phyloP scores from a whole-genome alignment of 2,329 filamentous ascomycete species.

The Sporothrix brunneoviolacea region DNA sequence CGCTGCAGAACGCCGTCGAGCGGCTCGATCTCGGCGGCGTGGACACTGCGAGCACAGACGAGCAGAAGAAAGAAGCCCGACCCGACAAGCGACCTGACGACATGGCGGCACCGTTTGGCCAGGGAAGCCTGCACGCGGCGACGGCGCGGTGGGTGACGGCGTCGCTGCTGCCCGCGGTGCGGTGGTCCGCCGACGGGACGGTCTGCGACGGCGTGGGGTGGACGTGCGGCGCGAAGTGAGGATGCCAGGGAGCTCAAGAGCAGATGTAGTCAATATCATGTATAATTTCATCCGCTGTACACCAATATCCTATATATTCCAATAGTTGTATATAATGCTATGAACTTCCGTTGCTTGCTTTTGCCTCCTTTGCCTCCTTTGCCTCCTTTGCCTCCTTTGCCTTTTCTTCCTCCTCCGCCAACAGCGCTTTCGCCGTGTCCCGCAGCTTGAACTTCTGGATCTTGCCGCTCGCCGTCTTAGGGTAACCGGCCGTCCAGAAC shows the following conservation, averaged over 20 bases:
- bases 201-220: constrained; percentile 42
- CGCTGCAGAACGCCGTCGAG: constrained; percentile 16
- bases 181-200: constrained; percentile 46
- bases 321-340: too few relatives aligned
- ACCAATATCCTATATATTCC: too few relatives aligned
- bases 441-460: constrained; percentile 88
- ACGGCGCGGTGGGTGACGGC: constrained; percentile 56
- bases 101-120: constrained; percentile 44
- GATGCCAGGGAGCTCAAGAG: too few relatives aligned
- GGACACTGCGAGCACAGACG: too few relatives aligned
- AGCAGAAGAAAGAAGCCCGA: constrained; percentile 21
- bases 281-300: too few relatives aligned
- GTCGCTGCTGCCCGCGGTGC: constrained; percentile 41
- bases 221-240: neutral
- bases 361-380: neutral
- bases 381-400: neutral
- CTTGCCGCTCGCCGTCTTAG: constrained; percentile 94
- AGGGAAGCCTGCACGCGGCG: constrained; percentile 48
- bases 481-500: constrained; percentile 81
- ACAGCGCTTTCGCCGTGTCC: constrained; percentile 43
- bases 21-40: constrained; percentile 28
- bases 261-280: too few relatives aligned
- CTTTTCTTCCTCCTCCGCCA: neutral
- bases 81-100: constrained; percentile 35
- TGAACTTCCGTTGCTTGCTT: neutral